Evolutionary conservation across 768 basidiomycete genomes (phyloP), one percentile per base, ranked within the genome.

Genomic region (Asterophora lycoperdoides): DNA sequence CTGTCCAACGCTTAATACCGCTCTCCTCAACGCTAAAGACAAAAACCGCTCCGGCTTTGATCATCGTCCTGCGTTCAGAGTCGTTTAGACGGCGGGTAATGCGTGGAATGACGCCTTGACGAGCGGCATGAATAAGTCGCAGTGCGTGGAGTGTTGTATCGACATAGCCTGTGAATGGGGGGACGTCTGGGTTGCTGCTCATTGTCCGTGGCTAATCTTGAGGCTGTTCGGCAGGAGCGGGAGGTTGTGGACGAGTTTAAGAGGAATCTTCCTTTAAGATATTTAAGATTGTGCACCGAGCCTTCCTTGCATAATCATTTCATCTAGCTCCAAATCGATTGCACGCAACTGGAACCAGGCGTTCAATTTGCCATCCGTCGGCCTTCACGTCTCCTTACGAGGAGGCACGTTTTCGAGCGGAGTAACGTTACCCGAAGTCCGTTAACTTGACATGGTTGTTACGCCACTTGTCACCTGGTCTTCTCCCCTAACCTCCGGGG

Each of bases 21-120:
- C 87, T 89, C 62, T 90, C 88, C 58, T 89, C 84, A 60, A 91
- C 89, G 61, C 87, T 87, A 68, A 91, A 93, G 42, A 93, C 83
- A 62, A 91, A 93, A 13, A 92, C 81, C 41, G 89, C 86, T 8
- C 79, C 79, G 30, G 76, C 75, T 60, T 75, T 77, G 63, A 80
- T 79, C 79, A 80, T 86, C 42, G 64, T 76, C 61, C 69, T 68
- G 28, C 84, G 78, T 60, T 93, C 89, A n/a, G 82, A 73, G 60
- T 92, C 89, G 61, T 89, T 89, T 60, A 92, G 75, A 20, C 89
- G 78, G 30, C 90, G 78, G n/a, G 86, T 89, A 50, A 92, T 86
- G 33, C 87, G 78, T 29, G 88, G 88, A 42, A 91, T 84, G 57
- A 85, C 72, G 19, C 89, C 89, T 54, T 84, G 79, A 40, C 85